These are phyloP conservation scores for Aspergillus vadensis DNA, from an alignment of 2,329 filamentous ascomycete genomes.

Conservation along the genomic window DNA sequence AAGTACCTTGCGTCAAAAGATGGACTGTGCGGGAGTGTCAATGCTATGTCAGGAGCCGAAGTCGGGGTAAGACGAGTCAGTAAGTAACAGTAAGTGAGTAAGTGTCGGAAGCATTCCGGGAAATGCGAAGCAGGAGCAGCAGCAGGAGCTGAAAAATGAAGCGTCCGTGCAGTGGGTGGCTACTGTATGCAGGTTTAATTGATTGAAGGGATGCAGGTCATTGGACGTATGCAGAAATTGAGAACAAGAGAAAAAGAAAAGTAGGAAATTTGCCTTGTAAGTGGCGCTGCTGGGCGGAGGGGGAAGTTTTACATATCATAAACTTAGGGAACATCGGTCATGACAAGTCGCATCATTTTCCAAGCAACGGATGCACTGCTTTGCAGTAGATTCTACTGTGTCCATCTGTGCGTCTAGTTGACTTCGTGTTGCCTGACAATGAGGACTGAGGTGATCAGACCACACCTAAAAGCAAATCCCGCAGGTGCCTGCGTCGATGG, in stretches of 20 bases:
- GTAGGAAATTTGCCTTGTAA: not conserved
- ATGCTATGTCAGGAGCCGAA: not conserved
- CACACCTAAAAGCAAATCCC: slow-evolving; percentile 4
- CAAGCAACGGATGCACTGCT: not conserved
- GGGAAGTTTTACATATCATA: not conserved
- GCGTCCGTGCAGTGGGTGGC: not conserved
- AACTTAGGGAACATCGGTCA: not conserved
- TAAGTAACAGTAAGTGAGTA: too few relatives aligned
- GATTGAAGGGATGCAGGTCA: not conserved
- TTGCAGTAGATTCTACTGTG: too few relatives aligned
- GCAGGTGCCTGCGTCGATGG: not conserved
- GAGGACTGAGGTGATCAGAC: not conserved
- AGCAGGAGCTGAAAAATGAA: not conserved
- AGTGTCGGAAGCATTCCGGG: not conserved
- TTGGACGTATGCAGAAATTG: not conserved
- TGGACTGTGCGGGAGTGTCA: slow-evolving; percentile 2
- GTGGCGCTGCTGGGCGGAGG: not conserved
- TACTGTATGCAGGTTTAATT: not conserved
- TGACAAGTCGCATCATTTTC: not conserved
- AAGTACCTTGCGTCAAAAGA: slow-evolving; percentile 5
- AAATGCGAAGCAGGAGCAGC: not conserved
- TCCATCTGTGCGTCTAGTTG: too few relatives aligned
- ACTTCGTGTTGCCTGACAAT: not conserved
- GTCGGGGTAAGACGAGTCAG: too few relatives aligned
- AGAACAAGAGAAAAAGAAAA: too few relatives aligned